These are phyloP conservation scores for Phyllostachys edulis DNA, from an alignment of 176 grass and related monocot species.

Conservation along the genomic window DNA sequence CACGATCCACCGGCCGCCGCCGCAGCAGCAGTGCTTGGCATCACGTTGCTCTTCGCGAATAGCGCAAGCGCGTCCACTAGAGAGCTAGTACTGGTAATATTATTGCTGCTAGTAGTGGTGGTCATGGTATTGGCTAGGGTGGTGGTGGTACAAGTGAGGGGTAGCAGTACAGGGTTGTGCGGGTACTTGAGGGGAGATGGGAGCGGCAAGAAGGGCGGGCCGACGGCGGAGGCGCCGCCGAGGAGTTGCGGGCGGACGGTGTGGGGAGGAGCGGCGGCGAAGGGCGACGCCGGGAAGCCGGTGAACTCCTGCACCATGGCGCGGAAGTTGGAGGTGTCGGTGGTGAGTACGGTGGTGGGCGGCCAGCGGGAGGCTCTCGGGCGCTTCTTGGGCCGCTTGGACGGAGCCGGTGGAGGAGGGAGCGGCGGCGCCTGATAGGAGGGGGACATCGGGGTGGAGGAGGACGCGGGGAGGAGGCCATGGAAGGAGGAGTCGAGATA, in stretches of 20 bases:
- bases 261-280: conserved; percentile 44
- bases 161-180: conserved; percentile 7
- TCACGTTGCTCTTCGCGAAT: conserved; percentile 45
- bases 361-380: conserved; percentile 73
- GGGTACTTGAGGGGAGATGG: conserved; percentile 48
- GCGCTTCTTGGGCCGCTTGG: conserved; percentile 62
- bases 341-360: conserved; percentile 85
- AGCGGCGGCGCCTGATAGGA: conserved; percentile 17
- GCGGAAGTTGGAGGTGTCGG: conserved; percentile 94
- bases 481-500: conserved; percentile 51
- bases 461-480: conserved; percentile 30
- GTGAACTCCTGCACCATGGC: conserved; percentile 99
- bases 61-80: conserved; percentile 49
- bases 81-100: background rate
- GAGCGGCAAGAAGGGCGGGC: conserved; percentile 37
- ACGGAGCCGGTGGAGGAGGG: conserved; percentile 5
- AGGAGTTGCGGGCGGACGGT: conserved; percentile 51
- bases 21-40: background rate
- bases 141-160: conserved; percentile 33
- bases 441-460: conserved; percentile 1
- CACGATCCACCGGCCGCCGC: conserved; percentile 17
- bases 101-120: background rate
- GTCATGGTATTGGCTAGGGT: conserved; percentile 12
- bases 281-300: conserved; percentile 80
- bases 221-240: conserved; percentile 15